Base-by-base conservation (phyloP, 208 protist species). In the Phytomonas serpens region DNA sequence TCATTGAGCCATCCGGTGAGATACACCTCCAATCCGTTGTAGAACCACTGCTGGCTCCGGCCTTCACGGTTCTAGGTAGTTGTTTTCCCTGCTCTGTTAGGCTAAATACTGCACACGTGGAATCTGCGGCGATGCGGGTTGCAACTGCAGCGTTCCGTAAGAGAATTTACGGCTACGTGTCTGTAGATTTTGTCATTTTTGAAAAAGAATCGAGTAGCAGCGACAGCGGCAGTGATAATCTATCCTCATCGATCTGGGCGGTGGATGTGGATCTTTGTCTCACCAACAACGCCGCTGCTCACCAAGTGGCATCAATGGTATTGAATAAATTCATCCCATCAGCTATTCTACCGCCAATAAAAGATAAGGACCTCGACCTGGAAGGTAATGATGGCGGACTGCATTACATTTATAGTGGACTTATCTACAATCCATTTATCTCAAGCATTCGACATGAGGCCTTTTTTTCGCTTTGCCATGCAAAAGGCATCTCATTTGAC, bases 391-490 rank as follows among this genome's bases (percentile, higher is more conserved):
- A 57, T 57, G 19, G 1, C 47, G 47, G 32, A 27, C 71, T 95
- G 1, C 67, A 70, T 29, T 97, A 96, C 79, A 84, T 85, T 10
- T 97, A 96, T 76, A 95, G 89, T 74, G 92, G 90, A 23, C 40
- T 97, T 9, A 86, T 97, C 42, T 89, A 94, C 74, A 93, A 93
- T 68, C 92, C 93, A 1, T 93, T 89, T 77, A 83, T 97, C 57
- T 84, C 86, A 11, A 72, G 82, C 27, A 88, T 96, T 29, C 81
- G 84, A 9, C 93, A 96, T 77, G 69, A 79, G 6, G 38, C 79
- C 9, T 97, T 97, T 79, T 97, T 97, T 62, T 76, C 82, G 10
- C 79, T 90, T 14, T 97, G 93, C 71, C 85, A 84, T 19, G 71
- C 79, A 14, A 86, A 77, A 16, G 85, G 90, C 27, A 71, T 97